A percentile compares a stretch with the other conserved stretches of the same genome.
phyloP scores from a whole-genome alignment of 139 green algal species.

The Nannochloris sp. region DNA sequence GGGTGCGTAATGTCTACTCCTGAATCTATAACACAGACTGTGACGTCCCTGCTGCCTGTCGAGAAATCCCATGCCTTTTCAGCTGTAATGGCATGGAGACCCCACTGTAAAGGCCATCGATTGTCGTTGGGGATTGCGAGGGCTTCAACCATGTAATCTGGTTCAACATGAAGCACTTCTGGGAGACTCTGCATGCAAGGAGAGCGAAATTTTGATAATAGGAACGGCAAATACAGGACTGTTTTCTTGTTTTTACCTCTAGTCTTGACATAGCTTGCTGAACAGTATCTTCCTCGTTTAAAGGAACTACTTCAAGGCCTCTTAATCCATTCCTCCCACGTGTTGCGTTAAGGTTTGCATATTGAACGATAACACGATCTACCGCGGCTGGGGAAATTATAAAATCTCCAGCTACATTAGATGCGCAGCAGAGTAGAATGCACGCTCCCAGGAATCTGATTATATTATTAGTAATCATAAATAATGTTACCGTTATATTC shows the following conservation, averaged over 20 bases:
- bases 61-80: neutral
- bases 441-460: too few relatives aligned
- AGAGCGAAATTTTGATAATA: too few relatives aligned
- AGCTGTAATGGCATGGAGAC: neutral
- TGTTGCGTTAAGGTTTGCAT: neutral
- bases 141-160: neutral
- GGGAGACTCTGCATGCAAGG: too few relatives aligned
- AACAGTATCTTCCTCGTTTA: neutral
- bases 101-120: neutral
- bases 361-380: slow-evolving; percentile 1
- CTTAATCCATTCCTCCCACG: neutral
- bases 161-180: neutral
- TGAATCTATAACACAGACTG: slow-evolving; percentile 8
- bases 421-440: too few relatives aligned
- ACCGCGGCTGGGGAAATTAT: too few relatives aligned
- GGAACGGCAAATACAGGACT: too few relatives aligned
- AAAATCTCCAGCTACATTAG: too few relatives aligned
- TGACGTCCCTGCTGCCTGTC: neutral
- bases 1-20: slow-evolving; percentile 2
- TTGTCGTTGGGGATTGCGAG: neutral
- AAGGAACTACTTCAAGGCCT: neutral
- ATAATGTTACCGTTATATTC: too few relatives aligned
- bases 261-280: neutral
- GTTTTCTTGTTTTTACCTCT: too few relatives aligned
- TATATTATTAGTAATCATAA: too few relatives aligned